Evolutionary conservation across 768 basidiomycete species (phyloP), one percentile per base, ranked within the genome.

Genomic region (Amanita pallidorosea): DNA sequence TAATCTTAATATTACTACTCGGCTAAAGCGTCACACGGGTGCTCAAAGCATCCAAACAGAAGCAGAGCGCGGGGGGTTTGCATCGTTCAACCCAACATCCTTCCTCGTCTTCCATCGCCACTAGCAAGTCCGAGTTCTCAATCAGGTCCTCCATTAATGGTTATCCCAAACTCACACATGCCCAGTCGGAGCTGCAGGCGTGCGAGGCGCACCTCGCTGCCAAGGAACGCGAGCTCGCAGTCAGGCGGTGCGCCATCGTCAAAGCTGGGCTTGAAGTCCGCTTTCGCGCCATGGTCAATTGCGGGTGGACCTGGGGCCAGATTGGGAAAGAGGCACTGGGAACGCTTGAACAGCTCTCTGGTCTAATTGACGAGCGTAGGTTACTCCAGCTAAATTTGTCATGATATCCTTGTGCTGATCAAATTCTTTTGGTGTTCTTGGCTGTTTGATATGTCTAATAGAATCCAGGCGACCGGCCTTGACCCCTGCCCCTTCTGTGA

Each of bases 101-200:
- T 5, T 75, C 79, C 0, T 67, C 73, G 11, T 51, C 50, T 22
- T 74, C 76, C 3, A 67, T 72, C 11, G 60, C 75, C 31, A 72
- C 73, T 12, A 58, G 74, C 15, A 59, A 64, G 0, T 69, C 70
- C 2, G 55, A 62, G 17, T 60, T 62, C 55, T 60, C 58, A 51
- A 52, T 58, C 27, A 31, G 55, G 20, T 35, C 54, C 3, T 47
- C 48, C 18, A 31, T 57, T 37, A 60, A 66, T 47, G 59, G 62
- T 3, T 66, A 68, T 11, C 61, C 67, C n/a, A 88, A 86, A 59
- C 72, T 88, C 7, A 68, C 69, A 0, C 67, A 77, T 2, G 86
- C 88, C 0, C 88, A 90, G 56, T 69, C 81, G 0, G 85, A 90
- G 55, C 69, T 91, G 17, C 88, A 88, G 57, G 89, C 86, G 7